Evolutionary conservation across 257 asterid species (phyloP), one percentile per base, ranked within the genome.

Genomic region (Nyctanthes arbortristis): DNA sequence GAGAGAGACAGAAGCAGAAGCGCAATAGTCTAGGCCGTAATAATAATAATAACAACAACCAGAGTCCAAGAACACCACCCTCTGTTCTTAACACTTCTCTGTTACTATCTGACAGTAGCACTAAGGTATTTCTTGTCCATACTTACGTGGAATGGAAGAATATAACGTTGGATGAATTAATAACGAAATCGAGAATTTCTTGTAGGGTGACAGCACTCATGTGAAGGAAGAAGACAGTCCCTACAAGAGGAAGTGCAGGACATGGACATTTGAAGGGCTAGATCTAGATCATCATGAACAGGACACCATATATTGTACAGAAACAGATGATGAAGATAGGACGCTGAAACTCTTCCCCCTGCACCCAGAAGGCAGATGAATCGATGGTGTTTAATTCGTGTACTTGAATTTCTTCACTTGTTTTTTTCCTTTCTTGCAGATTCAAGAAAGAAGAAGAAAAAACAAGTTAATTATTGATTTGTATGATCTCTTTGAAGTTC

Each of bases 1-100:
- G 98, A 7, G 98, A 93, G 85, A 74, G 98, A 56, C 98, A 93
- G 68, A 93, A 90, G 86, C 97, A 87, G 61, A 90, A 93, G 85
- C 90, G 97, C 67, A 84, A 73, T 66, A 82, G 75, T n/a, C 93
- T 84, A 18, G 84, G 86, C 37, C 85, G 79, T 7, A 77, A n/a
- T n/a, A n/a, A n/a, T n/a, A n/a, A n/a, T n/a, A n/a, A n/a, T n/a
- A n/a, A n/a, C n/a, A n/a, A 22, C 3, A 52, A 62, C 79, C 90
- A 77, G 33, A 74, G 80, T 74, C 85, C 89, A 0, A 75, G 79
- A 34, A 57, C 91, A 10, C 85, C 96, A 0, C 68, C 82, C 4
- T 4, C 88, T 65, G 57, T 69, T 14, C 37, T 81, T 18, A 49
- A 49, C 58, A 20, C 58, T 18, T 18, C 59, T 52, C 28, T 52